Conservation (phyloP, 441 rosid genomes). For the Erysimum cheiri region DNA sequence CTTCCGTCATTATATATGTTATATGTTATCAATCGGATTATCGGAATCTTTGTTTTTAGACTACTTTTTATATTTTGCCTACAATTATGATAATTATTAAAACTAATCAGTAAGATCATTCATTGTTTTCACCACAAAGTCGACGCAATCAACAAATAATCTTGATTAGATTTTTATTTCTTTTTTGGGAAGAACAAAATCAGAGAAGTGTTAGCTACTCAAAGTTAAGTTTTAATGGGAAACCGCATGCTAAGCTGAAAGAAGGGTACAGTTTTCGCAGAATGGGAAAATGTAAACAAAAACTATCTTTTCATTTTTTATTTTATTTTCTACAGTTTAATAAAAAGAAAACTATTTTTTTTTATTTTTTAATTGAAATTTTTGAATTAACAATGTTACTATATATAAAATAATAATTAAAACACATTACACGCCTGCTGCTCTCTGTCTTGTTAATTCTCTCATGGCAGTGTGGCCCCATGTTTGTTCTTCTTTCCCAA, state of each 20-base stretch:
- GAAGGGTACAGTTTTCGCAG: slow-evolving; percentile 10
- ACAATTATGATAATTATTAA: not conserved
- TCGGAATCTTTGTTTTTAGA: not conserved
- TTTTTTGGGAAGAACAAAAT: not conserved
- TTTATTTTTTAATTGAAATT: too few species aligned
- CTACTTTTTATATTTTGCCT: not conserved
- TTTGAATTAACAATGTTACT: not conserved
- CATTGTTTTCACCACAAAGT: not conserved
- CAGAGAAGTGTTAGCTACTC: slow-evolving; percentile 36
- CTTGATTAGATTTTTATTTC: not conserved
- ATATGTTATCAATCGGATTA: too few species aligned
- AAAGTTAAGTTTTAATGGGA: slow-evolving; percentile 26
- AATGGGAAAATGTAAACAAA: not conserved
- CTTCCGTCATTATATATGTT: too few species aligned
- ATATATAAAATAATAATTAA: slow-evolving; percentile 28
- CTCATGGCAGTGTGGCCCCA: slow-evolving; percentile 40
- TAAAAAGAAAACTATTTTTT: too few species aligned
- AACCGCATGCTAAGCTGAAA: slow-evolving; percentile 28
- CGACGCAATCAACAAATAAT: not conserved
- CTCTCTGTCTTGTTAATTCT: slow-evolving; percentile 39
- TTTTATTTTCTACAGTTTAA: too few species aligned
- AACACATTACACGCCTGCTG: slow-evolving; percentile 41
- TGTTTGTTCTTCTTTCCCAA: slow-evolving; percentile 35
- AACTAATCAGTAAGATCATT: not conserved
- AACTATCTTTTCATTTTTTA: too few species aligned